Conservation (phyloP, 352 stramenopile species). For the Phytopythium montanum region DNA sequence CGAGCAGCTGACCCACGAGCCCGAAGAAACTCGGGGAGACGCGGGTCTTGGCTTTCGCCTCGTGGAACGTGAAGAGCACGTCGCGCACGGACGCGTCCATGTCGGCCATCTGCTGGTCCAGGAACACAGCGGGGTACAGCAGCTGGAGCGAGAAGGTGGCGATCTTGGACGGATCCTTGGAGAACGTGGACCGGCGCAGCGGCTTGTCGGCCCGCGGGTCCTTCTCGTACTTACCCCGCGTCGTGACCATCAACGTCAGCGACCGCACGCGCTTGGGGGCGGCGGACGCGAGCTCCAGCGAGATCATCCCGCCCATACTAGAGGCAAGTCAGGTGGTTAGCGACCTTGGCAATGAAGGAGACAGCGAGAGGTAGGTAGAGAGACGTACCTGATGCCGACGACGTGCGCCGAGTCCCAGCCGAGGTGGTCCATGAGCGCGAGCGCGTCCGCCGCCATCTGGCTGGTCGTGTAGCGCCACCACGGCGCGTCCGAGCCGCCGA, state of each 20-base stretch:
- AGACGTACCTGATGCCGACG: conserved; percentile 32
- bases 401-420: conserved; percentile 42
- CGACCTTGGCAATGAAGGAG: neutral
- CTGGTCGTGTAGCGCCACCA: conserved; percentile 52
- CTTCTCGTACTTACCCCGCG: conserved; percentile 38
- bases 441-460: conserved; percentile 50
- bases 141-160: conserved; percentile 33
- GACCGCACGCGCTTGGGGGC: conserved; percentile 44
- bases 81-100: conserved; percentile 22
- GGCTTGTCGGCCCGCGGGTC: conserved; percentile 28
- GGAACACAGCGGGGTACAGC: conserved; percentile 32
- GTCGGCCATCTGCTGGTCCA: conserved; percentile 29
- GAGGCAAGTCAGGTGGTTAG: no score
- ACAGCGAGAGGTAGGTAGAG: neutral
- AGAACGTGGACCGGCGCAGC: conserved; percentile 34
- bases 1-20: conserved; percentile 29
- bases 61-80: conserved; percentile 24
- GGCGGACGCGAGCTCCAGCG: conserved; percentile 40
- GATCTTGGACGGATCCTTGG: conserved; percentile 28
- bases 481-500: conserved; percentile 33
- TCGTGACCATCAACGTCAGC: conserved; percentile 50
- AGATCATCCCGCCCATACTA: conserved; percentile 59
- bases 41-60: conserved; percentile 20
- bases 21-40: conserved; percentile 17
- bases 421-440: conserved; percentile 57